These are phyloP conservation scores for Nevesoporus exiguus DNA, from an alignment of 768 basidiomycete genomes.

Conservation along the genomic window DNA sequence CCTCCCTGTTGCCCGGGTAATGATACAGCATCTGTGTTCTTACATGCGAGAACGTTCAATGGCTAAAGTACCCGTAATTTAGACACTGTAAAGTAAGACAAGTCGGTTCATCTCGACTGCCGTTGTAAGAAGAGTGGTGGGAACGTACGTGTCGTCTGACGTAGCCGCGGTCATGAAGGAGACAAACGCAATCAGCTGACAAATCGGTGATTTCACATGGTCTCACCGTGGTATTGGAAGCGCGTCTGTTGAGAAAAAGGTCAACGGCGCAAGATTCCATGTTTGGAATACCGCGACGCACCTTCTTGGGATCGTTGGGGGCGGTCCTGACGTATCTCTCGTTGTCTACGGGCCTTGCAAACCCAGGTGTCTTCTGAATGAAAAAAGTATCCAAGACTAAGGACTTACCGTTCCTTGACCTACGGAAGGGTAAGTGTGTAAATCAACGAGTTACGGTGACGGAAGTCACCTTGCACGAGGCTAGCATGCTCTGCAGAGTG, in stretches of 20 bases:
- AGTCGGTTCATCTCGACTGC: not conserved
- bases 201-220: not conserved
- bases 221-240: slow-evolving; percentile 78
- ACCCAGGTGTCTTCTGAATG: slow-evolving; percentile 3
- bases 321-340: slow-evolving; percentile 77
- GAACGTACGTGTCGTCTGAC: slow-evolving; percentile 60
- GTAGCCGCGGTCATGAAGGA: not conserved
- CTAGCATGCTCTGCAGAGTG: slow-evolving; percentile 89
- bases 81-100: slow-evolving; percentile 33
- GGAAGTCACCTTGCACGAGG: slow-evolving; percentile 76
- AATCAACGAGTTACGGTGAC: not conserved
- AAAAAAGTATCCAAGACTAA: not conserved
- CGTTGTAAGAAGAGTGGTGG: not conserved
- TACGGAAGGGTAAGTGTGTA: slow-evolving; percentile 21
- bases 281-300: slow-evolving; percentile 27
- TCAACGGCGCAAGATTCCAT: slow-evolving; percentile 5
- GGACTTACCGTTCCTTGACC: slow-evolving; percentile 61
- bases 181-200: slow-evolving; percentile 16
- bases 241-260: slow-evolving; percentile 49
- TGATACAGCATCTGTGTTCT: slow-evolving; percentile 19
- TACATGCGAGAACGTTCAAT: slow-evolving; percentile 21
- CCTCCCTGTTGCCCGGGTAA: slow-evolving; percentile 7
- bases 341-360: slow-evolving; percentile 70
- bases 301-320: slow-evolving; percentile 87
- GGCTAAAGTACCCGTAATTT: slow-evolving; percentile 13